Base-by-base conservation (phyloP, 257 asterid genomes). In the Lithospermum erythrorhizon region DNA sequence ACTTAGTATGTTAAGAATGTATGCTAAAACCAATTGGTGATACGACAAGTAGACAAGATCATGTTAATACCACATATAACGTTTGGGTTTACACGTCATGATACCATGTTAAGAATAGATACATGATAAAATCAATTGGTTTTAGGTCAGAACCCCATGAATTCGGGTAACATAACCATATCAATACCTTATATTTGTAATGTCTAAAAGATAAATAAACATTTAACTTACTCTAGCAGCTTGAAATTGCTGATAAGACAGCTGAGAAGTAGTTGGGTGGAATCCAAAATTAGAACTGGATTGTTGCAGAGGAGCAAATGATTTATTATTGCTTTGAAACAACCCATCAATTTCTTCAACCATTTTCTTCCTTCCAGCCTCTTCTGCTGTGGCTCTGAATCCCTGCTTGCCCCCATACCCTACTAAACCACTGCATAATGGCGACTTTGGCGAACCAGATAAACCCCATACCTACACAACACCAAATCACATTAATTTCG, bases 401-500 rank as follows among this genome's bases (percentile, higher is more conserved):
- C 45, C 45, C 45, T 35, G 45, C 13, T 35, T 35, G 45, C 45
- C 45, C 2, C 45, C 5, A 86, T 79, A 37, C 74, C 77, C 35
- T 68, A 30, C 41, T 24, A 60, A 27, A 47, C 48, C 55, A 17
- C 67, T 19, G 13, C 77, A 79, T 3, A 87, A 82, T 8, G 97
- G 80, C 2, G 96, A 90, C 48, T 84, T 87, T 2, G 96, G 97
- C 4, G 97, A 90, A 16, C 90, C 79, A 1, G 86, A 81, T 3
- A 81, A 66, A 64, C 72, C 65, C 72, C 61, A 61, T 0, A 70
- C 84, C 96, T 82, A 52, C 0, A 4, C 19, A 0, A 1, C 30
- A 14, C 20, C 27, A 55, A 55, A 55, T 20, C 59, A 19, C 19
- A 27, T 5, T 27, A 27, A 5, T 27, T 3, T 27, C 6, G 32